Evolutionary conservation across 352 stramenopile species (phyloP), one percentile per base, ranked within the genome.

Genomic region (Phytopythium montanum): DNA sequence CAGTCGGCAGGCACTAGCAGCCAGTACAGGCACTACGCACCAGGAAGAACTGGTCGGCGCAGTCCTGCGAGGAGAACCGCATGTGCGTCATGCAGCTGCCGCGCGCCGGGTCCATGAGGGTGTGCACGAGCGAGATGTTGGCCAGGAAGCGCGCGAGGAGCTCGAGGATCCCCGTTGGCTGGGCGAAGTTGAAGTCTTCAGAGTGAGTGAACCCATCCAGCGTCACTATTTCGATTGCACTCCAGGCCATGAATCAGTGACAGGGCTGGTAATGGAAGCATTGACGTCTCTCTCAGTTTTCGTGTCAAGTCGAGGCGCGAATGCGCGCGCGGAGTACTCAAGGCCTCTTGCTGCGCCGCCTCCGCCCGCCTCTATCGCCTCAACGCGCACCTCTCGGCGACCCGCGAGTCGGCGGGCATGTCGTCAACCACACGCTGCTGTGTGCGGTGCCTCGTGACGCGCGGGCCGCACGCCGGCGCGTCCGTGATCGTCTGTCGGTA

Each of bases 61-160:
- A 71, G 31, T 93, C 81, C 55, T 93, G 85, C n/a, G 64, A 64
- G 31, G 76, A 62, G 65, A 94, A 95, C 59, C 94, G 87, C 62
- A 95, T 77, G 42, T 94, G 75, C 44, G 85, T 78, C 85, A 95
- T 93, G 63, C 87, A 94, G 55, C 94, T 94, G 69, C 68, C 81
- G 49, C 84, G 77, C 48, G 92, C 80, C 2, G 85, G 75, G 59
- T 95, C 87, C 54, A 89, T 90, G 34, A 95, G 68, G 49, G 94
- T 84, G 48, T 83, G 87, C 53, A 95, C 79, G 14, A 91, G 73
- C 48, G 77, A 69, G 26, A 94, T 91, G 54, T 92, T 75, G 25
- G 73, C 59, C 48, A 82, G 80, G 65, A 91, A 94, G 45, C 79
- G 72, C 21, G 82, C 72, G 54, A 91, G 72, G 53, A 95, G 94